These are phyloP conservation scores for Fusarium tricinctum DNA, from an alignment of 2,329 filamentous ascomycete genomes.

Conservation along the genomic window DNA sequence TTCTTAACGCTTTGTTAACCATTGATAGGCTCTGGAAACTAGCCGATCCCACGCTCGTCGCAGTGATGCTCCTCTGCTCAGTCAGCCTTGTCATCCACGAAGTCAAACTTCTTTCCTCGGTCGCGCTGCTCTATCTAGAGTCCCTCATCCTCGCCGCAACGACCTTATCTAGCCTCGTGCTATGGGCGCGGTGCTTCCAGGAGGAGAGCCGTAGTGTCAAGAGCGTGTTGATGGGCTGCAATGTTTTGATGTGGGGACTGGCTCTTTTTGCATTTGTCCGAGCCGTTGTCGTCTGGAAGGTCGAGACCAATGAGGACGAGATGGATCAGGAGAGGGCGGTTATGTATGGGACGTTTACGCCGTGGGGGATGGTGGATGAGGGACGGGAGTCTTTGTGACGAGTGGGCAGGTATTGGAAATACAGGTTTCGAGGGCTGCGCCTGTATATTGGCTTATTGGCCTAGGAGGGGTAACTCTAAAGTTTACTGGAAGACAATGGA, in stretches of 20 bases:
- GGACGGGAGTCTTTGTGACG: slow-evolving; percentile 25
- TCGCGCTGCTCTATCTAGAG: slow-evolving; percentile 49
- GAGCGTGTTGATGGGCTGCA: slow-evolving; percentile 48
- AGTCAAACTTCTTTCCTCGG: slow-evolving; percentile 45
- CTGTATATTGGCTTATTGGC: neutral
- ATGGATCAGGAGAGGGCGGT: slow-evolving; percentile 13
- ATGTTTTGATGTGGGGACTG: slow-evolving; percentile 49
- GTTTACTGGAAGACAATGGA: neutral
- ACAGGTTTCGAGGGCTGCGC: neutral
- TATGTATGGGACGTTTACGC: slow-evolving; percentile 43
- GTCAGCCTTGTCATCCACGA: slow-evolving; percentile 48
- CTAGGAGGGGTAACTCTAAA: neutral
- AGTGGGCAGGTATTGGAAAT: neutral
- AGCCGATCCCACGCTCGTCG: slow-evolving; percentile 37
- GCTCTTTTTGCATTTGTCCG: slow-evolving; percentile 50
- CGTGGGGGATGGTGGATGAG: slow-evolving; percentile 22
- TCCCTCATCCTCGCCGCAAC: slow-evolving; percentile 46
- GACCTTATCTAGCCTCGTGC: slow-evolving; percentile 33
- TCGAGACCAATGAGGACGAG: slow-evolving; percentile 24
- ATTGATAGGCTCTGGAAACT: slow-evolving; percentile 48
- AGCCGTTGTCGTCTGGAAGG: slow-evolving; percentile 50
- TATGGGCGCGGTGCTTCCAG: slow-evolving; percentile 45
- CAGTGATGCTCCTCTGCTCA: slow-evolving; percentile 44
- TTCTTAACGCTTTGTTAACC: neutral
- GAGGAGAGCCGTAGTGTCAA: slow-evolving; percentile 45